Conservation (phyloP, 345 rosid species). For the Dipteronia sinensis region DNA sequence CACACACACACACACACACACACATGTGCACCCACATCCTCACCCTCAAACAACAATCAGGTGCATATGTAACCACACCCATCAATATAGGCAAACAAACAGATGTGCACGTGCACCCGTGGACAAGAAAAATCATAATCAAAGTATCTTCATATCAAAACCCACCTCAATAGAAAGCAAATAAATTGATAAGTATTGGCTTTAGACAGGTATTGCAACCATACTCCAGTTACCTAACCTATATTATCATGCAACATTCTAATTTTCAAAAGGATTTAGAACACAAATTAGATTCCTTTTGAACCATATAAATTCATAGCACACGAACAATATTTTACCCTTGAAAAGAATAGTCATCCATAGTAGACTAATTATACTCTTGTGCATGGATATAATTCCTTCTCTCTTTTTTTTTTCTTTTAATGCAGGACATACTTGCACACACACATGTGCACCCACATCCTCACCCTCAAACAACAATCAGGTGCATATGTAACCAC, state of each 20-base stretch:
- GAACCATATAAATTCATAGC: background rate
- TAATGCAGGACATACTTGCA: background rate
- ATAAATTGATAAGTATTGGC: background rate
- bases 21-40: background rate
- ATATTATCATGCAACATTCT: background rate
- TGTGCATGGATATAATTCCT: background rate
- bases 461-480: background rate
- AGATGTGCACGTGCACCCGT: background rate
- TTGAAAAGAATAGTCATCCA: background rate
- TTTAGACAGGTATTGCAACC: background rate
- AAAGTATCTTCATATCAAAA: background rate
- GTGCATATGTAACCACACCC: background rate
- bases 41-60: background rate
- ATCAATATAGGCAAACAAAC: background rate
- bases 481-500: background rate
- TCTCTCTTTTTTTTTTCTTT: background rate
- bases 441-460: background rate
- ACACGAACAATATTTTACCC: slow-evolving; percentile 3
- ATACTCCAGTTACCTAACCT: background rate
- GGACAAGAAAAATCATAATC: background rate
- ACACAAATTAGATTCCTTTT: background rate
- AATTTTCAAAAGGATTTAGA: background rate
- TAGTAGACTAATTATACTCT: background rate
- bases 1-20: background rate
- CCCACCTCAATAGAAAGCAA: background rate